Conservation (phyloP, 768 basidiomycete species). For the Boletus rufocinnamomeus region DNA sequence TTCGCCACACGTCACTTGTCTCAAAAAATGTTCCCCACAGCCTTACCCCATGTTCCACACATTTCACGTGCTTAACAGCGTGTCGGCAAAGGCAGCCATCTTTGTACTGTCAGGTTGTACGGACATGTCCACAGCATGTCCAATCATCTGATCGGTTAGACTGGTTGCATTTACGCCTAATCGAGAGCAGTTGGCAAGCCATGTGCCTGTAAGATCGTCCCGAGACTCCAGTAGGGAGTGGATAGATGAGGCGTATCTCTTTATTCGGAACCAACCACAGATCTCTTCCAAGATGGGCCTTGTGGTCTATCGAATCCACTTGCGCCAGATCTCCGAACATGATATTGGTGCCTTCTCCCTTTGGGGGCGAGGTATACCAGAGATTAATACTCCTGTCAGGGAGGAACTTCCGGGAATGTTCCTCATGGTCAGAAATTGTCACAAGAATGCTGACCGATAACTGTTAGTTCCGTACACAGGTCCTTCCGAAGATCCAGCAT, state of each 20-base stretch:
- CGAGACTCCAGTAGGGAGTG: neutral
- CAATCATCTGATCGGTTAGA: slow-evolving; percentile 8
- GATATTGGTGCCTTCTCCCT: slow-evolving; percentile 4
- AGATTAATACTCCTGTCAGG: slow-evolving; percentile 1
- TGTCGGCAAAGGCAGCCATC: slow-evolving; percentile 26
- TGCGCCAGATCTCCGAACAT: slow-evolving; percentile 10
- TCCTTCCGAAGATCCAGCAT: neutral
- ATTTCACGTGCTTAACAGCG: slow-evolving; percentile 15
- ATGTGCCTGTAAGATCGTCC: slow-evolving; percentile 19
- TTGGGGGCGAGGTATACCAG: neutral
- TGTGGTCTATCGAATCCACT: neutral
- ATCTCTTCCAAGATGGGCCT: neutral
- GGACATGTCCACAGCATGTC: slow-evolving; percentile 18
- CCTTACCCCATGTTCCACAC: slow-evolving; percentile 32
- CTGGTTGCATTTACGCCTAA: slow-evolving; percentile 6
- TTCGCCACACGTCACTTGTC: slow-evolving; percentile 8
- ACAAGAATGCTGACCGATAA: slow-evolving; percentile 6
- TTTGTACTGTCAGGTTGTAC: slow-evolving; percentile 23
- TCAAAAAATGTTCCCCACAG: slow-evolving; percentile 15
- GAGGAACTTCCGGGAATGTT: slow-evolving; percentile 1
- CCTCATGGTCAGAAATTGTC: slow-evolving; percentile 11
- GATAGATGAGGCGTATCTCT: neutral
- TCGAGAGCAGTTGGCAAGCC: slow-evolving; percentile 15
- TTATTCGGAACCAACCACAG: slow-evolving; percentile 3
- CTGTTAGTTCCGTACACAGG: slow-evolving; percentile 11